Evolutionary conservation across 805 yeast species (phyloP), one percentile per base, ranked within the genome.

Genomic region (Lachancea lanzarotensis): DNA sequence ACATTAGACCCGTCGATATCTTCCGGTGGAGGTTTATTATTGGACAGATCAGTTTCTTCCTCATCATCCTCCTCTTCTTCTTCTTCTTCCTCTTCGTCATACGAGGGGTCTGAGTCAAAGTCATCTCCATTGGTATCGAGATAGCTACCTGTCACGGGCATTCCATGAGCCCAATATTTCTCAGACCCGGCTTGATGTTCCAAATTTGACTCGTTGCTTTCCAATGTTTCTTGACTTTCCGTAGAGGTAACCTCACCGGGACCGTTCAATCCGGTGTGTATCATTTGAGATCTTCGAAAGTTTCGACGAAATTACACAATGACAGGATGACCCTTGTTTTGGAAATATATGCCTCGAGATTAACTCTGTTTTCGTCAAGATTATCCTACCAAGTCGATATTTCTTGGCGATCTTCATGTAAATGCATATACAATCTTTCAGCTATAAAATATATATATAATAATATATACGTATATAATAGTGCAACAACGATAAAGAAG

Each of bases 1-100:
- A 45, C 38, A 50, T 54, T 15, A 35, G 54, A 27, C 45, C 51
- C 22, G 17, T 39, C 41, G 30, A 40, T 17, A 37, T 27, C 31
- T 25, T 34, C 41, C 6, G 45, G 38, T 13, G 35, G 41, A 27
- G 33, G 35, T 29, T 43, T 38, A 9, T 41, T 37, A 25, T 18
- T 19, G 30, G 38, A 30, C 3, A 12, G 22, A 2, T 16, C 35
- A 5, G 18, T 31, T 26, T 32, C 43, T 17, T 43, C 42, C 2
- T n/a, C 35, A 29, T 29, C 33, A 25, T 25, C 36, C 25, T 43
- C 34, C 22, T 32, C 40, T 25, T 39, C 31, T 27, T 37, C 29
- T 27, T 37, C 31, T 13, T 36, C 41, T 5, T 34, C 40, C 16
- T 39, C 33, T 12, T 36, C 33, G 10, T 37, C 38, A 8, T 43